A percentile compares a stretch with the other conserved stretches of the same genome.
phyloP scores from a whole-genome alignment of 2,329 filamentous ascomycete genomes.

The Colletotrichum scovillei region DNA sequence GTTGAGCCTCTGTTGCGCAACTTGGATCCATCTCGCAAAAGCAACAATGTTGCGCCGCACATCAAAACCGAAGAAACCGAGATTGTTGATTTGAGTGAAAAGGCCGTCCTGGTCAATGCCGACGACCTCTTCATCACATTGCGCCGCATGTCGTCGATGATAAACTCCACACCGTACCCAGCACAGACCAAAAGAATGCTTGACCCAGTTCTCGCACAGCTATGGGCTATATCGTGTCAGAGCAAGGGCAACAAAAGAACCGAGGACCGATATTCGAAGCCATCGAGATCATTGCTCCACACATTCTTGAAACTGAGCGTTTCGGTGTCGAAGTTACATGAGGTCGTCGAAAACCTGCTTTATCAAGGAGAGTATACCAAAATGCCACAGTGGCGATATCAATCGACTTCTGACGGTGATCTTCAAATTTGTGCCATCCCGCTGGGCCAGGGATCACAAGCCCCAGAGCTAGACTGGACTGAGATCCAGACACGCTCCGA shows the following conservation, averaged over 20 bases:
- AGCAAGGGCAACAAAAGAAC: conserved; percentile 44
- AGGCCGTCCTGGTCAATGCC: conserved; percentile 57
- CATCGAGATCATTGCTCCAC: conserved; percentile 62
- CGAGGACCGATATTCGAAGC: conserved; percentile 54
- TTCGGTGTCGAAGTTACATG: conserved; percentile 58
- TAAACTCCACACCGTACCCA: conserved; percentile 74
- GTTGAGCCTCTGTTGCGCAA: conserved; percentile 66
- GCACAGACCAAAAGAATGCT: conserved; percentile 73
- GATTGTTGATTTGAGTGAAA: conserved; percentile 58
- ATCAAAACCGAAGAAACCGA: conserved; percentile 40
- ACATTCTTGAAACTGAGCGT: conserved; percentile 69
- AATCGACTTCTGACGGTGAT: conserved; percentile 53
- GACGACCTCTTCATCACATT: conserved; percentile 62
- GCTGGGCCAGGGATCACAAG: conserved; percentile 17
- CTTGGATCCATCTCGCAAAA: conserved; percentile 57
- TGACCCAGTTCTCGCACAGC: conserved; percentile 65
- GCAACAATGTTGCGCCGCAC: conserved; percentile 38
- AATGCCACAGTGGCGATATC: conserved; percentile 63
- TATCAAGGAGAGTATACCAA: conserved; percentile 59
- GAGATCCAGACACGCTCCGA: conserved; percentile 60
- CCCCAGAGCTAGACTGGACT: conserved; percentile 50
- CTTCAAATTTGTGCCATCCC: conserved; percentile 60
- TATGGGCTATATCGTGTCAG: conserved; percentile 73
- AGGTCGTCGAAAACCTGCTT: conserved; percentile 65
- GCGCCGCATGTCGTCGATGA: conserved; percentile 64